Evolutionary conservation across 371 early-diverging fungal species (phyloP).

Genomic region (Mucor mucedo): DNA sequence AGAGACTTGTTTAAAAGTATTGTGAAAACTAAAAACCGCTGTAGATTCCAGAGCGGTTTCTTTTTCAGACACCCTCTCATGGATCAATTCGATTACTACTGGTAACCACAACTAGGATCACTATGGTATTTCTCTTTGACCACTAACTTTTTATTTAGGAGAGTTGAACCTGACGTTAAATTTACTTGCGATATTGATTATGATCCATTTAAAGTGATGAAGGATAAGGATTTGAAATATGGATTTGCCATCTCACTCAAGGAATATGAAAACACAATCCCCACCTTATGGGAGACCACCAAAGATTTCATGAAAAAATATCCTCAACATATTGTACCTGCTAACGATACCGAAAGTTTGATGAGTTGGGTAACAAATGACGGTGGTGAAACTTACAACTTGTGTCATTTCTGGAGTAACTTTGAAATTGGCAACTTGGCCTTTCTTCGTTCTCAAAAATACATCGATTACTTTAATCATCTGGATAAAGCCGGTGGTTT

Average conservation of each 20-base stretch:
- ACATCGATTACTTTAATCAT: constrained; percentile 70
- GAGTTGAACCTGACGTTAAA: constrained; percentile 93
- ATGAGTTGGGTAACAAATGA: constrained; percentile 44
- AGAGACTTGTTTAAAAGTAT: not conserved
- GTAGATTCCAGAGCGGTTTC: constrained; percentile 66
- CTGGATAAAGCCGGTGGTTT: constrained; percentile 91
- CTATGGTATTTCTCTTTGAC: constrained; percentile 13
- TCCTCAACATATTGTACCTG: constrained; percentile 46
- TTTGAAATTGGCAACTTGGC: constrained; percentile 92
- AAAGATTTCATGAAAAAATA: constrained; percentile 62
- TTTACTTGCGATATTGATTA: constrained; percentile 90
- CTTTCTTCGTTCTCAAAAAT: constrained; percentile 75
- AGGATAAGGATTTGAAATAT: constrained; percentile 79
- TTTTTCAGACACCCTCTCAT: constrained; percentile 78
- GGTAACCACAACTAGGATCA: constrained; percentile 74
- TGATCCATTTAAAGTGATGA: constrained; percentile 91
- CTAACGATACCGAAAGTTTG: constrained; percentile 37
- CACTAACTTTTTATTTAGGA: constrained; percentile 83
- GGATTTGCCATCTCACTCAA: constrained; percentile 77
- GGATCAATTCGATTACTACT: constrained; percentile 84
- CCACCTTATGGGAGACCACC: constrained; percentile 77
- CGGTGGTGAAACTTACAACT: constrained; percentile 60
- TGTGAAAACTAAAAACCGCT: not conserved
- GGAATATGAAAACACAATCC: constrained; percentile 83
- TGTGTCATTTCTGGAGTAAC: constrained; percentile 97